Base-by-base conservation (phyloP, 1,284 basidiomycete species). In the Tilletia caries region DNA sequence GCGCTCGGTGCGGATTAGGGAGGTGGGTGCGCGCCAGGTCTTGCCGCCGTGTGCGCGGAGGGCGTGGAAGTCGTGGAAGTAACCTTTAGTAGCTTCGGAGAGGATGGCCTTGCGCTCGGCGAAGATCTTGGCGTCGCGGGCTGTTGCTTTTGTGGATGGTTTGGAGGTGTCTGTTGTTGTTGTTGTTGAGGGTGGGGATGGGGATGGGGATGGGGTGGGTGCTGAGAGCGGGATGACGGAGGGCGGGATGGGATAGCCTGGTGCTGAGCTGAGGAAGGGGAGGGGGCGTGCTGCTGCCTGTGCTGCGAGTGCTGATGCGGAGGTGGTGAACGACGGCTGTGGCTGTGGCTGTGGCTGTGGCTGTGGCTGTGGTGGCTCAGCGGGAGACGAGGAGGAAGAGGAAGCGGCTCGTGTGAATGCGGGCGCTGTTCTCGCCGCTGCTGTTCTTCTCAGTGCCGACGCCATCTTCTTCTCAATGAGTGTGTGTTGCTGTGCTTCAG, bases 1-100 rank as follows among this genome's bases (percentile, higher is more conserved):
- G 27, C 79, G 74, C 78, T 80, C 37, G n/a, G 74, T 60, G 12
- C 72, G 71, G 76, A 98, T 93, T 73, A 97, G 86, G 13, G 92
- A 92, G 29, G 87, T 89, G 0, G 95, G 95, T 15, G 92, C 93
- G 68, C 95, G 88, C 94, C 93, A 98, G 12, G 92, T 91, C 86
- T 98, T 98, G 25, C 95, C 95, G 8, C 93, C 94, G 76, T 93
- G 88, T 50, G 88, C 88, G 67, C 90, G 86, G 20, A 92, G 90
- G 75, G 90, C 89, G 79, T 93, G 92, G 69, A 92, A 87, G 81
- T 98, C 95, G 75, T 91, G 88, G 79, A 94, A 98, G 83, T 98
- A 96, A 0, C 94, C 93, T 77, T 90, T 91, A 18, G 89, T 88
- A 0, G 90, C 92, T 84, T 95, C 89, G 78, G 92, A 91, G 68